phyloP scores from a whole-genome alignment of 352 stramenopile genomes.

The Halophytophthora batemanensis region DNA sequence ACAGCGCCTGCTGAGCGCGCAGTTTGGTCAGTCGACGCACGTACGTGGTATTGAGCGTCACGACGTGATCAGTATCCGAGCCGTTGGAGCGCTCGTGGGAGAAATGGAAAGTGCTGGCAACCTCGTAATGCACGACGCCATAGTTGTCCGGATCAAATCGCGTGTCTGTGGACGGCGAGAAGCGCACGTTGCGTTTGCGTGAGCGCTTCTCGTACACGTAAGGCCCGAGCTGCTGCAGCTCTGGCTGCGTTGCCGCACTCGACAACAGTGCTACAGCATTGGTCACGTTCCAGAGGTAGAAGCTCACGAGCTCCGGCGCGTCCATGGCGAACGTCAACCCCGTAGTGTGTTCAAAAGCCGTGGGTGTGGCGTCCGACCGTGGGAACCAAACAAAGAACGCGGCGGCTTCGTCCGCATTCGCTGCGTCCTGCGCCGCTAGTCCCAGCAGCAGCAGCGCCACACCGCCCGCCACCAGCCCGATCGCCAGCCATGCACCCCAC shows the following conservation, averaged over 20 bases:
- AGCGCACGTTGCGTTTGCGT: constrained; percentile 50
- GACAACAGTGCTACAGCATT: constrained; percentile 42
- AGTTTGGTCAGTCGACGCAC: constrained; percentile 50
- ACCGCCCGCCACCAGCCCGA: constrained; percentile 16
- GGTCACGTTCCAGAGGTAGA: constrained; percentile 75
- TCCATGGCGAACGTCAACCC: constrained; percentile 46
- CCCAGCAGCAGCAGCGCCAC: constrained; percentile 26
- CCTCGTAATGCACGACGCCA: constrained; percentile 47
- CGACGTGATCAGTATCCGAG: constrained; percentile 43
- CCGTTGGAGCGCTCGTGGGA: constrained; percentile 55
- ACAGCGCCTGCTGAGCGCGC: constrained; percentile 28
- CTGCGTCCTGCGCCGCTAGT: constrained; percentile 15
- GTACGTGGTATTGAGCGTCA: constrained; percentile 65
- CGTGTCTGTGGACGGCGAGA: constrained; percentile 24
- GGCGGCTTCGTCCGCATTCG: background rate
- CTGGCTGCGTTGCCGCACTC: constrained; percentile 19
- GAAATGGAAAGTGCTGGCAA: constrained; percentile 45
- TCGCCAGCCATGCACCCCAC: constrained; percentile 20
- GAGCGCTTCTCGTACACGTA: constrained; percentile 68
- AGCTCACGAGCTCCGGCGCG: constrained; percentile 46
- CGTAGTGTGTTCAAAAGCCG: constrained; percentile 22
- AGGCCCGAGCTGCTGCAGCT: constrained; percentile 50
- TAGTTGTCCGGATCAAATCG: constrained; percentile 18
- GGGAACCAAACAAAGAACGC: constrained; percentile 23
- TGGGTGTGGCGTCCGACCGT: constrained; percentile 1